Conservation (phyloP, 2,329 filamentous ascomycete species). For the Moelleriella libera region DNA sequence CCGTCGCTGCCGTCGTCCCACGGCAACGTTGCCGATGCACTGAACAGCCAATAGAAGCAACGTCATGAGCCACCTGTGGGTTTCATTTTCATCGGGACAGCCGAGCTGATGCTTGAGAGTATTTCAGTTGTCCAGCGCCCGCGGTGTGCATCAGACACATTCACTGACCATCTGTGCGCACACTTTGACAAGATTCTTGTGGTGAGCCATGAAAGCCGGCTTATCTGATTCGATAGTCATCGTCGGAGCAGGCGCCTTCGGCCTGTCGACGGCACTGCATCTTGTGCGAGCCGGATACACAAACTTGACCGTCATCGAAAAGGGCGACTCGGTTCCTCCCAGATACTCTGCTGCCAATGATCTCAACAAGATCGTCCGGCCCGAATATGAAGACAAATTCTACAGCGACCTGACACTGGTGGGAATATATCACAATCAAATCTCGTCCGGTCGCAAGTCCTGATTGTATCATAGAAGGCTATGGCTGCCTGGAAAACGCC, state of each 20-base stretch:
- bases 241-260: slow-evolving; percentile 33
- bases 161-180: not conserved
- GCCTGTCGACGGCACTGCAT: slow-evolving; percentile 33
- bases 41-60: too few species aligned
- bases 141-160: not conserved
- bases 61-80: too few species aligned
- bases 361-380: slow-evolving; percentile 46
- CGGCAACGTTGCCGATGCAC: too few species aligned
- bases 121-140: too few species aligned
- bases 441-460: not conserved
- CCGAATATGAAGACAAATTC: slow-evolving; percentile 42
- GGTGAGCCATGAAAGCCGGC: not conserved
- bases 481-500: slow-evolving; percentile 36
- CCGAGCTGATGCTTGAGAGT: too few species aligned
- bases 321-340: slow-evolving; percentile 23
- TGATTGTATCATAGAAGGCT: slow-evolving; percentile 21
- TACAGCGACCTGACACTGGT: slow-evolving; percentile 40
- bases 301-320: slow-evolving; percentile 32
- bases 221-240: slow-evolving; percentile 9
- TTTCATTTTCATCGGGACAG: too few species aligned
- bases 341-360: slow-evolving; percentile 40
- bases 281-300: slow-evolving; percentile 27
- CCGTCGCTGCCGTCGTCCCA: too few species aligned
- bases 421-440: not conserved
- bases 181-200: not conserved